Evolutionary conservation across 208 protist genomes (phyloP).

Genomic region (Blastocrithidia nonstop): DNA sequence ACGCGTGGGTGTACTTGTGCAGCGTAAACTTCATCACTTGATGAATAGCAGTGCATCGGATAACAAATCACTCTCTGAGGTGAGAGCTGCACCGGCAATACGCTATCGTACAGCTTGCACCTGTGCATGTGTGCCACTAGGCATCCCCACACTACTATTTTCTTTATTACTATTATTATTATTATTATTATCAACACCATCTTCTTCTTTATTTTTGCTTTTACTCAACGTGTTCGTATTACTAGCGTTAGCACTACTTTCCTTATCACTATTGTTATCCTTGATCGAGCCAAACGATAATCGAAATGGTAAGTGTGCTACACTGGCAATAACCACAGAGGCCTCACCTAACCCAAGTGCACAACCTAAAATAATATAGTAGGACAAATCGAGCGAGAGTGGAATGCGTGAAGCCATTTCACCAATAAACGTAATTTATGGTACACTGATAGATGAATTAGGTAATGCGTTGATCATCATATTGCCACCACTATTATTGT

Average conservation of each 20-base stretch:
- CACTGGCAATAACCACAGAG: constrained; percentile 31
- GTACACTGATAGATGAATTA: constrained; percentile 16
- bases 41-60: constrained; percentile 67
- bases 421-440: constrained; percentile 74
- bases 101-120: constrained; percentile 14
- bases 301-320: constrained; percentile 43
- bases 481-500: too few species aligned
- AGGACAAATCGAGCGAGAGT: constrained; percentile 50
- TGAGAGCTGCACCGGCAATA: constrained; percentile 49
- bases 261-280: constrained; percentile 6
- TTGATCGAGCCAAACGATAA: constrained; percentile 10
- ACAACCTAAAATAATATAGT: constrained; percentile 61
- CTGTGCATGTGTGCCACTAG: constrained; percentile 11
- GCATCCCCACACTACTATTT: constrained; percentile 13
- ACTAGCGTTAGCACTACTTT: constrained; percentile 2
- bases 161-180: neutral
- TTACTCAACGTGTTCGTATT: neutral
- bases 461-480: too few species aligned
- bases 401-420: constrained; percentile 67
- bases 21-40: constrained; percentile 39
- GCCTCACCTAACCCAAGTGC: constrained; percentile 66
- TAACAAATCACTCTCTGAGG: constrained; percentile 61
- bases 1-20: too few species aligned
- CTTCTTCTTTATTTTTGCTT: neutral
- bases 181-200: too few species aligned